These are phyloP conservation scores for Starmera dryadoides DNA, from an alignment of 805 yeast species.

Conservation along the genomic window DNA sequence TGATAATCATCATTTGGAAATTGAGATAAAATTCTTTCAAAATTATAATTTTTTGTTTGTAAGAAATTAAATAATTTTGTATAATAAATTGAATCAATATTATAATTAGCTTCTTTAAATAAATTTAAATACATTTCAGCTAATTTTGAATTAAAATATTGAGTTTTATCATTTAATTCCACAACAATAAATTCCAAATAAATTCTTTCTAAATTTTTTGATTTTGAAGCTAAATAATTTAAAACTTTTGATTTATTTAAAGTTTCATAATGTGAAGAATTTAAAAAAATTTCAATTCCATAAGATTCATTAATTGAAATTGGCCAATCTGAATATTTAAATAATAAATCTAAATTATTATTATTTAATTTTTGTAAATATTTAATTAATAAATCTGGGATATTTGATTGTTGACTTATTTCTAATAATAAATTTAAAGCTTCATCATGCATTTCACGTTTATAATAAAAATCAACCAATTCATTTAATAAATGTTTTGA, in stretches of 20 bases:
- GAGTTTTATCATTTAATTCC: slow-evolving; percentile 28
- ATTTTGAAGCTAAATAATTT: slow-evolving; percentile 34
- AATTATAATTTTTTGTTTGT: slow-evolving; percentile 23
- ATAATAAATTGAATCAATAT: slow-evolving; percentile 16
- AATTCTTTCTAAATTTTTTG: slow-evolving; percentile 23
- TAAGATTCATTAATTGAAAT: slow-evolving; percentile 28
- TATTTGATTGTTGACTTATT: slow-evolving; percentile 16
- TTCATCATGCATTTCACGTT: slow-evolving; percentile 52
- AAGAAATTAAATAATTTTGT: slow-evolving; percentile 28
- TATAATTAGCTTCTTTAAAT: slow-evolving; percentile 10
- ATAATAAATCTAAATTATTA: slow-evolving; percentile 43
- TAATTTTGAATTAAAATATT: slow-evolving; percentile 35
- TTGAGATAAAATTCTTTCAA: slow-evolving; percentile 27
- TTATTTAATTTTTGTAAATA: slow-evolving; percentile 52
- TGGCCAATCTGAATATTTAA: slow-evolving; percentile 50
- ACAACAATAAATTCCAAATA: slow-evolving; percentile 49
- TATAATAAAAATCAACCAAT: slow-evolving; percentile 68
- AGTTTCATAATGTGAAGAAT: slow-evolving; percentile 51
- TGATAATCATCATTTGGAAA: slow-evolving; percentile 18
- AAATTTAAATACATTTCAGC: slow-evolving; percentile 35
- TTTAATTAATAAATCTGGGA: slow-evolving; percentile 25
- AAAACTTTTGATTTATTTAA: slow-evolving; percentile 48
- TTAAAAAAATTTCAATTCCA: slow-evolving; percentile 51
- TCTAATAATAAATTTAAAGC: slow-evolving; percentile 57
- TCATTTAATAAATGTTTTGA: slow-evolving; percentile 49